phyloP scores from a whole-genome alignment of 2,329 filamentous ascomycete species.

The Chalaropsis ovoidea region DNA sequence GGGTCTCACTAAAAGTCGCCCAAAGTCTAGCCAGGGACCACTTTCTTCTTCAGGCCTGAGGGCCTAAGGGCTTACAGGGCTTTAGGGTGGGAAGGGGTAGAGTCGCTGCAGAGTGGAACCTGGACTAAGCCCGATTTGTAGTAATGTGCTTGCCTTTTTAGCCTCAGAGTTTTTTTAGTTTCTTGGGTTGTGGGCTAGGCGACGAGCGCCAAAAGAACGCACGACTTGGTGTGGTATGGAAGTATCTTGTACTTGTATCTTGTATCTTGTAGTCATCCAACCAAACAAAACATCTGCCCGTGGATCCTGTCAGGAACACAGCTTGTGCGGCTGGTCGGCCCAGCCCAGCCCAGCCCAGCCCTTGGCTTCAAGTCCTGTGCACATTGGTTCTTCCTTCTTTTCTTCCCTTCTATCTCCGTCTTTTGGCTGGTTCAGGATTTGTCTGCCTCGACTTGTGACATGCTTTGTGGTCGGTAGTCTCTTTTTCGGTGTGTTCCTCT shows the following conservation, averaged over 20 bases:
- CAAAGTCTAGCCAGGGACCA: slow-evolving; percentile 8
- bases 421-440: background rate
- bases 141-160: no score
- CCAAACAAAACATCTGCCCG: slow-evolving; percentile 10
- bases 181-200: no score
- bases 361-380: background rate
- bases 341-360: slow-evolving; percentile 1
- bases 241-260: background rate
- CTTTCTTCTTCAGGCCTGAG: background rate
- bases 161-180: no score
- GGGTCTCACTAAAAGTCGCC: background rate
- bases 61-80: background rate
- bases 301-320: slow-evolving; percentile 11
- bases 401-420: background rate
- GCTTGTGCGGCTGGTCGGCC: background rate
- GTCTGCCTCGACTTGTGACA: background rate
- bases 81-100: no score
- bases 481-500: no score
- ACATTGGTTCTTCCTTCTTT: background rate
- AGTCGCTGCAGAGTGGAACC: no score
- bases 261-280: background rate
- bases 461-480: background rate
- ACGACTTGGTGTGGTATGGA: no score
- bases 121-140: no score
- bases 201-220: no score